Conservation (phyloP, 2,329 filamentous ascomycete genomes). For the Monilinia laxa region DNA sequence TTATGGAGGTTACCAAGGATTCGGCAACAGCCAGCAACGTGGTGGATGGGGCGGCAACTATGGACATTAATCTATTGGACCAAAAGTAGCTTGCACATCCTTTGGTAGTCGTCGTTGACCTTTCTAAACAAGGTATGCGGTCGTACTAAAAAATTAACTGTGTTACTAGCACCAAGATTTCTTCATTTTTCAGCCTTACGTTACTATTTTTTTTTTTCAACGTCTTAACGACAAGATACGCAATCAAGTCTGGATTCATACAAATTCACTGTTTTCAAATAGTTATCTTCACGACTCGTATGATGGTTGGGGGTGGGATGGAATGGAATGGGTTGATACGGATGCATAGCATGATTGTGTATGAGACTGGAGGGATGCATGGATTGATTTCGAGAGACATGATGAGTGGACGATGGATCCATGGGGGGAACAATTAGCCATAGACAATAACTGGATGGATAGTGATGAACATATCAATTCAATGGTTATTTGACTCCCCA, state of each 20-base stretch:
- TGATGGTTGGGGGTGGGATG: slow-evolving; percentile 22
- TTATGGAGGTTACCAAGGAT: slow-evolving; percentile 44
- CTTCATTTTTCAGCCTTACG: slow-evolving; percentile 13
- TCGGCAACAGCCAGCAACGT: slow-evolving; percentile 44
- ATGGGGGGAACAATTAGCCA: slow-evolving; percentile 1
- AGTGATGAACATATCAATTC: slow-evolving; percentile 19
- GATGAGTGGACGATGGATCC: slow-evolving; percentile 12
- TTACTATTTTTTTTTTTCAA: slow-evolving; percentile 21
- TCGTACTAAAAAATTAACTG: slow-evolving; percentile 20
- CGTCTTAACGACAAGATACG: slow-evolving; percentile 15
- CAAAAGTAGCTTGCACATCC: slow-evolving; percentile 18
- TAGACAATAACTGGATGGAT: slow-evolving; percentile 7
- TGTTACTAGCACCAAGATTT: slow-evolving; percentile 22
- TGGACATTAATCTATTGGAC: slow-evolving; percentile 23
- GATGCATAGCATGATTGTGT: slow-evolving; percentile 21
- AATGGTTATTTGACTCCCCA: slow-evolving; percentile 5
- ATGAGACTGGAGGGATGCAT: slow-evolving; percentile 16
- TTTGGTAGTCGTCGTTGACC: slow-evolving; percentile 11
- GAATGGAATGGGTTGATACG: slow-evolving; percentile 19
- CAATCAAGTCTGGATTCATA: slow-evolving; percentile 23
- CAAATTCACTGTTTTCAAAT: slow-evolving; percentile 27
- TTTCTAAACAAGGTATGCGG: neutral
- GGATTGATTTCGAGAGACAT: slow-evolving; percentile 16
- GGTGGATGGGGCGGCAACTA: slow-evolving; percentile 53
- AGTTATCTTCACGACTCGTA: slow-evolving; percentile 22